phyloP scores from a whole-genome alignment of 2,329 filamentous ascomycete genomes.

The Nothopassalora personata region DNA sequence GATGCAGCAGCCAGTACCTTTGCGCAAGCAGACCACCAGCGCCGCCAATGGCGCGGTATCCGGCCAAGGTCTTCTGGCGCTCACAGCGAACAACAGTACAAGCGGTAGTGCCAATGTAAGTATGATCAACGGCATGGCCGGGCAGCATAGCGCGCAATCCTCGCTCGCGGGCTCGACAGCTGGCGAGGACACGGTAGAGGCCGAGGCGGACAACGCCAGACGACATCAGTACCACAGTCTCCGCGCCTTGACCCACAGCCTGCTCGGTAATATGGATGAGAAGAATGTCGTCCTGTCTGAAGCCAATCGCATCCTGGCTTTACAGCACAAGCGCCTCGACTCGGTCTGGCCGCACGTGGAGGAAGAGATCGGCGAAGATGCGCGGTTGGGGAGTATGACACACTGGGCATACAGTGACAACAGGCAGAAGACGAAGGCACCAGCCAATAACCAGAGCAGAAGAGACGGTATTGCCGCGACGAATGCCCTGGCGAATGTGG shows the following conservation, averaged over 20 bases:
- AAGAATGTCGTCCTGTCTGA: constrained; percentile 96
- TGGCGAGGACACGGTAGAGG: constrained; percentile 24
- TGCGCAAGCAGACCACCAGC: constrained; percentile 21
- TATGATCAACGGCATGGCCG: constrained; percentile 32
- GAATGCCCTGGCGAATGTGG: constrained; percentile 63
- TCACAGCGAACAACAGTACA: constrained; percentile 38
- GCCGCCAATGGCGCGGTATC: constrained; percentile 6
- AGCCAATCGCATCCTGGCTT: constrained; percentile 81
- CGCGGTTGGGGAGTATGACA: constrained; percentile 80
- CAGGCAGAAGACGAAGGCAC: constrained; percentile 49
- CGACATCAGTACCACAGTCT: constrained; percentile 61
- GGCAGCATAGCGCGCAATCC: constrained; percentile 20
- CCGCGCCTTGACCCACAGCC: constrained; percentile 70
- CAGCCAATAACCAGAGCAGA: constrained; percentile 63
- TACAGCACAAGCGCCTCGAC: constrained; percentile 78
- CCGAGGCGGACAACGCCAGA: constrained; percentile 47
- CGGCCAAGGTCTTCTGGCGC: constrained; percentile 30
- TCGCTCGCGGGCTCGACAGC: constrained; percentile 23
- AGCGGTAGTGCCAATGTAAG: constrained; percentile 36
- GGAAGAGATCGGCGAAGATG: constrained; percentile 86
- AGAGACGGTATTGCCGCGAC: constrained; percentile 67
- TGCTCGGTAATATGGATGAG: constrained; percentile 88
- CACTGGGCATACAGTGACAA: constrained; percentile 96
- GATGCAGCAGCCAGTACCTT: constrained; percentile 42
- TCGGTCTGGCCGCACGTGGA: constrained; percentile 83